These are phyloP conservation scores for Sanghuangporus weigelae DNA, from an alignment of 1,284 basidiomycete species.

Conservation along the genomic window DNA sequence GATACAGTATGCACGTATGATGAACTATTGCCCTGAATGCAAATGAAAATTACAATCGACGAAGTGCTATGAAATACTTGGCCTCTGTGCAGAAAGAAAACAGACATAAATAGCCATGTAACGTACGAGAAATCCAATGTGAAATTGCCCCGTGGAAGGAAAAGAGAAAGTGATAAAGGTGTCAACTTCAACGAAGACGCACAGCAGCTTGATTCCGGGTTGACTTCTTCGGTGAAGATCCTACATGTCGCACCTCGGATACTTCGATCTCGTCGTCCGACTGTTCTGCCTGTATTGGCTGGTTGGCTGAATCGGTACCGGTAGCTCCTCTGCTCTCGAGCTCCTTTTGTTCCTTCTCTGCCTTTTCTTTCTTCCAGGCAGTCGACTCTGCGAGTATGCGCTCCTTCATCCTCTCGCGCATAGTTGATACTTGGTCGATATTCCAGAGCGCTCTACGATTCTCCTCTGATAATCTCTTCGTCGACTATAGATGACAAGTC, in stretches of 20 bases:
- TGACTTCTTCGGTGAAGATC: neutral
- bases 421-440: slow-evolving; percentile 28
- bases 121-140: too few relatives aligned
- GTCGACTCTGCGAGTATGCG: slow-evolving; percentile 35
- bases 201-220: neutral
- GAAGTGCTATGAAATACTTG: neutral
- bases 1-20: neutral
- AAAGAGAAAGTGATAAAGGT: neutral
- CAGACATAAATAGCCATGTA: too few relatives aligned
- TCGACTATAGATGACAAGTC: slow-evolving; percentile 31
- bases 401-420: slow-evolving; percentile 32
- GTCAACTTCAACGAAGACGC: neutral
- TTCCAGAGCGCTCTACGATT: slow-evolving; percentile 39
- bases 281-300: neutral
- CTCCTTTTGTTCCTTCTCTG: slow-evolving; percentile 27
- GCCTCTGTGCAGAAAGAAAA: neutral
- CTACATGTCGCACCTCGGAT: neutral
- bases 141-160: neutral
- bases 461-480: slow-evolving; percentile 20
- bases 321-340: slow-evolving; percentile 22
- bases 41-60: neutral
- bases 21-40: neutral
- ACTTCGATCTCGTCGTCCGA: slow-evolving; percentile 15
- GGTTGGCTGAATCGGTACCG: neutral
- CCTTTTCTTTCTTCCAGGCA: slow-evolving; percentile 36